A percentile compares a stretch with the other conserved stretches of the same genome.
Evolutionary conservation across 306 rosid species (phyloP).

Genomic region (Glycine latifolia): DNA sequence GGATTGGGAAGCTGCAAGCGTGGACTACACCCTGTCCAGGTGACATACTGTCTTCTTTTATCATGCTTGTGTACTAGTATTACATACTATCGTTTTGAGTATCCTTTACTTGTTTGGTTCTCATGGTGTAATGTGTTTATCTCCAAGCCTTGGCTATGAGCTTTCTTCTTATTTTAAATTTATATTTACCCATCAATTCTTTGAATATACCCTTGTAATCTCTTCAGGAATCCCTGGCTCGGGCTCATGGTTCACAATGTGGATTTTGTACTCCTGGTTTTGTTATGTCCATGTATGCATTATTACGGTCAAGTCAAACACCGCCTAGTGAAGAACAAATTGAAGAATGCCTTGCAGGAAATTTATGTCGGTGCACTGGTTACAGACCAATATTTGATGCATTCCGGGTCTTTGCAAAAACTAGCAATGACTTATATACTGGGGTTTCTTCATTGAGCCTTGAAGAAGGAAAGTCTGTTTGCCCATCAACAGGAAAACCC

Average conservation of each 20-base stretch:
- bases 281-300: constrained; percentile 88
- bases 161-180: constrained; percentile 3
- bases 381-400: constrained; percentile 96
- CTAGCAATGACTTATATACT: constrained; percentile 64
- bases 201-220: constrained; percentile 28
- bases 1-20: constrained; percentile 80
- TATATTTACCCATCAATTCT: constrained; percentile 20
- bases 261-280: constrained; percentile 98
- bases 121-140: constrained; percentile 29
- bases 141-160: constrained; percentile 18
- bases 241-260: constrained; percentile 91
- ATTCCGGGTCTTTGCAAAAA: constrained; percentile 88
- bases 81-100: constrained; percentile 22
- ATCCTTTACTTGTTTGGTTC: constrained; percentile 31
- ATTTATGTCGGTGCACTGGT: constrained; percentile 96
- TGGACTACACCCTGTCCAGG: constrained; percentile 96
- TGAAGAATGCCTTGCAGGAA: constrained; percentile 96
- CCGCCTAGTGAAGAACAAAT: constrained; percentile 84
- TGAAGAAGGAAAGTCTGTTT: constrained; percentile 63
- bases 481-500: constrained; percentile 95
- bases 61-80: constrained; percentile 5
- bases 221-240: constrained; percentile 86
- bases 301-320: constrained; percentile 79
- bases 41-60: constrained; percentile 41
- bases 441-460: constrained; percentile 60